phyloP scores from a whole-genome alignment of 148 eudicot species.

The Rhododendron williamsianum region DNA sequence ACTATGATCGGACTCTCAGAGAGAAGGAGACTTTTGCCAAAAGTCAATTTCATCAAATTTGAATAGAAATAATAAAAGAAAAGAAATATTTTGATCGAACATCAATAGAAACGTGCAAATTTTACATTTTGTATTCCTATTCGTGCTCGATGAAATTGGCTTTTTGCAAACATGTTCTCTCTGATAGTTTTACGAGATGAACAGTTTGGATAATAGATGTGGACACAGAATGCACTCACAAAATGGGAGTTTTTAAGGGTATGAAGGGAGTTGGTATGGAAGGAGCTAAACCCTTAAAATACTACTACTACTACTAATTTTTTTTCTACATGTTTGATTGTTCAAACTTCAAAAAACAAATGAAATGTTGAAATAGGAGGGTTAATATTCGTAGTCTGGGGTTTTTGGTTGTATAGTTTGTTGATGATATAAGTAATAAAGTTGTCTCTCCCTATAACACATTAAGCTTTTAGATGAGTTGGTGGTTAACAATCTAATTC shows the following conservation, averaged over 20 bases:
- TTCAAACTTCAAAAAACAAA: not conserved
- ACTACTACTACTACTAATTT: too few species aligned
- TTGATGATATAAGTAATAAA: too few species aligned
- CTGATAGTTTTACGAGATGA: not conserved
- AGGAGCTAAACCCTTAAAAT: not conserved
- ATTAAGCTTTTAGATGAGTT: too few species aligned
- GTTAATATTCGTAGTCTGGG: too few species aligned
- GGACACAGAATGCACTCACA: not conserved
- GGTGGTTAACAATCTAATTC: too few species aligned
- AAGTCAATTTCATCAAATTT: not conserved
- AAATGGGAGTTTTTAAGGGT: not conserved
- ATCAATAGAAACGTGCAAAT: not conserved
- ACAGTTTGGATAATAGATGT: not conserved
- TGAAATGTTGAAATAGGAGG: not conserved
- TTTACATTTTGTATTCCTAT: not conserved
- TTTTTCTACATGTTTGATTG: not conserved
- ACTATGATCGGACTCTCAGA: not conserved
- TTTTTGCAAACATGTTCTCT: not conserved
- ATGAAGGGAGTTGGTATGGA: not conserved
- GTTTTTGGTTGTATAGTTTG: too few species aligned
- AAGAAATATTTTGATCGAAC: too few species aligned
- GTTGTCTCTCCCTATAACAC: too few species aligned
- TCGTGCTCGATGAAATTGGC: not conserved
- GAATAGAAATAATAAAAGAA: too few species aligned
- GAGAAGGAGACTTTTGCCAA: not conserved